Percentiles rank a stretch among this genome's conserved stretches.
Evolutionary conservation across 2,329 filamentous ascomycete genomes (phyloP).

Genomic region (Aspergillus spinulosporus): DNA sequence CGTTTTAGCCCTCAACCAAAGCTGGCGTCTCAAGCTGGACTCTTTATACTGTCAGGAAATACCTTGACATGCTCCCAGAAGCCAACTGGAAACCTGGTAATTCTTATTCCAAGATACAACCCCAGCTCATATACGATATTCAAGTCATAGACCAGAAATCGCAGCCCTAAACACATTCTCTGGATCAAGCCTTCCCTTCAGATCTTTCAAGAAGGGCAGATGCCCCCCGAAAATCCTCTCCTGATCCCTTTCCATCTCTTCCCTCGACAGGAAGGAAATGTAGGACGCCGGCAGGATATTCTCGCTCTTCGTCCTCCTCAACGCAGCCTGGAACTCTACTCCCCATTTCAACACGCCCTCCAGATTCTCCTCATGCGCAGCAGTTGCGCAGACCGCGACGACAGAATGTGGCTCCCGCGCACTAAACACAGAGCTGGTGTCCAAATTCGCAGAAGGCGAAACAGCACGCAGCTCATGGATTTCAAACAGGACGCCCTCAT

Average conservation of each 20-base stretch:
- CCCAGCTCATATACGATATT: too few species aligned
- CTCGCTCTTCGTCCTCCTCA: constrained; percentile 9
- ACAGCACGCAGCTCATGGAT: constrained; percentile 23
- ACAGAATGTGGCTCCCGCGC: constrained; percentile 24
- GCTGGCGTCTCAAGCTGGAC: too few species aligned
- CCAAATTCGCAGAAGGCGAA: constrained; percentile 9
- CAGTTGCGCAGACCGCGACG: constrained; percentile 19
- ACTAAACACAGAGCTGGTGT: constrained; percentile 16
- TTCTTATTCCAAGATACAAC: too few species aligned
- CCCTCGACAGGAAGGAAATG: constrained; percentile 18
- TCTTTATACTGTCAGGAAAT: too few species aligned
- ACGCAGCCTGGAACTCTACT: not conserved
- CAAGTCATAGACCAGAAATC: not conserved
- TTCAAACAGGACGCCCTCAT: constrained; percentile 17
- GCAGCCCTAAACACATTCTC: constrained; percentile 17
- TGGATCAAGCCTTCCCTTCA: constrained; percentile 23
- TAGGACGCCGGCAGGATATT: constrained; percentile 21
- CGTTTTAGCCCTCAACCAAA: too few species aligned
- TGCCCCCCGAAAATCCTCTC: constrained; percentile 23
- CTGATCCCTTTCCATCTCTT: not conserved
- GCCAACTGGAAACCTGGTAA: too few species aligned
- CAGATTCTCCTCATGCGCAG: constrained; percentile 6
- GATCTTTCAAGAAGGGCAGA: constrained; percentile 8
- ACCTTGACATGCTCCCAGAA: too few species aligned
- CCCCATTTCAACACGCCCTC: constrained; percentile 17